Percentiles rank a stretch among this genome's conserved stretches.
Evolutionary conservation across 495 filamentous ascomycete species (phyloP).

Genomic region (Talaromyces ruber): DNA sequence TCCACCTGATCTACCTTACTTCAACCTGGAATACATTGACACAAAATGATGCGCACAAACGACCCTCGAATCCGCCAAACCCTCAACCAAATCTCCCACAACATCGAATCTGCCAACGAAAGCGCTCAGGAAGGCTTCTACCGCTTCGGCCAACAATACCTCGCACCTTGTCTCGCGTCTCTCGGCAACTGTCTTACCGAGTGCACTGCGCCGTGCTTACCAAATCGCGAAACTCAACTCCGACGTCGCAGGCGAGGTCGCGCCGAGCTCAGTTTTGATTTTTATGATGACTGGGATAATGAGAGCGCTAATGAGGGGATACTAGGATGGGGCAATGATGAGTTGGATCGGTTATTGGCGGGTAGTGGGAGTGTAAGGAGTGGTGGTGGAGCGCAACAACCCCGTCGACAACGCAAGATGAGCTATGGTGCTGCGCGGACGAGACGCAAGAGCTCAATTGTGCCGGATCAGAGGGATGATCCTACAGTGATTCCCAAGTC

Average conservation of each 20-base stretch:
- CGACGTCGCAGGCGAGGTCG: constrained; percentile 58
- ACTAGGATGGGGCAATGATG: constrained; percentile 69
- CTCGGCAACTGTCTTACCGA: constrained; percentile 55
- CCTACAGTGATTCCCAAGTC: constrained; percentile 88
- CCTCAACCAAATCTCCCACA: constrained; percentile 88
- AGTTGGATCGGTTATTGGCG: constrained; percentile 79
- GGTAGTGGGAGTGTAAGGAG: constrained; percentile 49
- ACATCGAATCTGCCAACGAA: constrained; percentile 86
- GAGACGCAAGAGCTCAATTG: constrained; percentile 57
- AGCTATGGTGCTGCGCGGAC: constrained; percentile 70
- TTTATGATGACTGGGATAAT: constrained; percentile 98
- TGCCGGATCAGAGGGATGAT: constrained; percentile 55
- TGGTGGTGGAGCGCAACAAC: constrained; percentile 46
- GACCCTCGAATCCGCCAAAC: constrained; percentile 91
- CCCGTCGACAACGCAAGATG: constrained; percentile 70
- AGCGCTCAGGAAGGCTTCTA: constrained; percentile 83
- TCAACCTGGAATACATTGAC: background rate
- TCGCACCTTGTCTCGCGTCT: constrained; percentile 69
- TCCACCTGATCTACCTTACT: background rate
- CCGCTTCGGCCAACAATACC: constrained; percentile 75
- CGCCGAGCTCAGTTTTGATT: constrained; percentile 84
- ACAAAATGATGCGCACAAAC: constrained; percentile 54
- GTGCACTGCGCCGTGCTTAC: constrained; percentile 66
- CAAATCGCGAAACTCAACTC: constrained; percentile 62
- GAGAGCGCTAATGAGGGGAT: constrained; percentile 54